These are phyloP conservation scores for Pelargonium cotyledonis DNA, from an alignment of 441 rosid genomes.

Conservation along the genomic window DNA sequence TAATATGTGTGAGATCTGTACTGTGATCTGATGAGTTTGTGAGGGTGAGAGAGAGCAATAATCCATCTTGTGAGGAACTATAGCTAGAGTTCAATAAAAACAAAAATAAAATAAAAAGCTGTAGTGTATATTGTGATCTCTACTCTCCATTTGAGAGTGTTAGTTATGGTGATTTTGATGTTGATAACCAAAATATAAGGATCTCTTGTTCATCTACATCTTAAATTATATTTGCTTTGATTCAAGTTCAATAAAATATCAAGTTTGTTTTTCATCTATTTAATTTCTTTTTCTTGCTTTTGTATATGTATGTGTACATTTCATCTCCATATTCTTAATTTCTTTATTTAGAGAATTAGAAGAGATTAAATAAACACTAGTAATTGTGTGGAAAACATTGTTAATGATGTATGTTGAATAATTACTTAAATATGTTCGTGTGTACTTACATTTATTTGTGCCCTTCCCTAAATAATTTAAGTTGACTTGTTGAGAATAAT, in stretches of 20 bases:
- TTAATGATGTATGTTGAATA: no score
- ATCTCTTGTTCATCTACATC: constrained; percentile 27
- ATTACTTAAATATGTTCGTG: no score
- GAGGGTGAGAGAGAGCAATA: no score
- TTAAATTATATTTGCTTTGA: background rate
- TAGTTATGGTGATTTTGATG: constrained; percentile 20
- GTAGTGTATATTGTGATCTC: background rate
- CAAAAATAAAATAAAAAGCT: background rate
- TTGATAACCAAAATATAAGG: constrained; percentile 28
- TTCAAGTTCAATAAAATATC: background rate
- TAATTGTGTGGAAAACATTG: no score
- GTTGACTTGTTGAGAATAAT: no score
- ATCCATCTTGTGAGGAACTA: background rate
- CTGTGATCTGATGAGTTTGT: no score
- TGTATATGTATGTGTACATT: no score
- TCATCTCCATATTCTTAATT: no score
- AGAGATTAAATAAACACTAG: no score
- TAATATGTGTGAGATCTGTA: background rate
- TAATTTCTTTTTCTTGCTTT: background rate
- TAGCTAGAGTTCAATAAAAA: constrained; percentile 9
- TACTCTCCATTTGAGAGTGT: background rate
- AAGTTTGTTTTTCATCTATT: background rate
- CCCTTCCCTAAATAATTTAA: no score
- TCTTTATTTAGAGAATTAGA: no score
- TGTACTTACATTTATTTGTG: no score